Evolutionary conservation across 1,284 basidiomycete species (phyloP).

Genomic region (Sparassis latifolia): DNA sequence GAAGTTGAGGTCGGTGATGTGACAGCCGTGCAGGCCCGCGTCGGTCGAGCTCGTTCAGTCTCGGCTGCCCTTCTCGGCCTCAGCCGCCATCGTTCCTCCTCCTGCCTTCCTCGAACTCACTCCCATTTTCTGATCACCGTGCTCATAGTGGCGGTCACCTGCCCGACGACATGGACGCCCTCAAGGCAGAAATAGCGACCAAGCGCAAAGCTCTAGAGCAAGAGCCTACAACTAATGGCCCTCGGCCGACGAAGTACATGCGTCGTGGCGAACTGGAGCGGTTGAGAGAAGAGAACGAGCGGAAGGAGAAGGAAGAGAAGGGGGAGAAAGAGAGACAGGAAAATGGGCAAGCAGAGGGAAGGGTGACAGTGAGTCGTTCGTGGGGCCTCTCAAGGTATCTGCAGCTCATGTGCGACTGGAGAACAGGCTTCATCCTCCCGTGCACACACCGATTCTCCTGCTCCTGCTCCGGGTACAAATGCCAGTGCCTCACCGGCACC

Average conservation of each 20-base stretch:
- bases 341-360: slow-evolving; percentile 15
- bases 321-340: slow-evolving; percentile 26
- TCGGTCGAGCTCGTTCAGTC: slow-evolving; percentile 8
- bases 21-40: not conserved
- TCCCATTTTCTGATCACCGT: not conserved
- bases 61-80: slow-evolving; percentile 4
- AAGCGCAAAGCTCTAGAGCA: slow-evolving; percentile 73
- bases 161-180: slow-evolving; percentile 60
- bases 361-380: slow-evolving; percentile 37
- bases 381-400: slow-evolving; percentile 1
- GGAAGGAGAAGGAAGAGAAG: slow-evolving; percentile 45
- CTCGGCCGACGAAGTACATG: slow-evolving; percentile 76
- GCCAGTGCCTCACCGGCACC: slow-evolving; percentile 39
- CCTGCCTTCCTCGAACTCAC: not conserved
- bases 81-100: slow-evolving; percentile 7
- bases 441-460: slow-evolving; percentile 36
- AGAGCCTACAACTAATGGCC: slow-evolving; percentile 26
- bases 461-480: slow-evolving; percentile 18
- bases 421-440: slow-evolving; percentile 36
- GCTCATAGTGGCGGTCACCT: not conserved
- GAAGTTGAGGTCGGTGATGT: not conserved
- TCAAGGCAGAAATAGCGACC: slow-evolving; percentile 82
- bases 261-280: slow-evolving; percentile 77
- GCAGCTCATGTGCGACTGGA: slow-evolving; percentile 39
- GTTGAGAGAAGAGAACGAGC: slow-evolving; percentile 60